Conservation (phyloP, 257 asterid species). For the Plantago elongata region DNA sequence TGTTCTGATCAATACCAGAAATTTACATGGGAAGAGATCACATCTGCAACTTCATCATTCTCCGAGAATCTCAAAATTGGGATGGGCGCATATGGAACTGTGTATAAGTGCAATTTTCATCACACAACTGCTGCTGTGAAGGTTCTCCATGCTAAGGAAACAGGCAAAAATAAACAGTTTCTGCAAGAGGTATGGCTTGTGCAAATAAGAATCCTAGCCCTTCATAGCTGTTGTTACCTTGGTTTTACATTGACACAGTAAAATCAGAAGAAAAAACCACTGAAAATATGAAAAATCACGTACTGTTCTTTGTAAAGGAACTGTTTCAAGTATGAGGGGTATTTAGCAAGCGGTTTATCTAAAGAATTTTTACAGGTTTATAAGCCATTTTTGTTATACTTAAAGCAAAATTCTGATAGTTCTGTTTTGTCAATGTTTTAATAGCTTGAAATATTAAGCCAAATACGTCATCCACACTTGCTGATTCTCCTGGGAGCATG, state of each 20-base stretch:
- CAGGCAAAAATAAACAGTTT: constrained; percentile 57
- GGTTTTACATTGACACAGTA: too few relatives aligned
- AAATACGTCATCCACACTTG: constrained; percentile 77
- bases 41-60: constrained; percentile 62
- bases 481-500: constrained; percentile 89
- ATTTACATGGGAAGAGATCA: constrained; percentile 82
- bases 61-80: constrained; percentile 70
- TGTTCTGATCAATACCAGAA: constrained; percentile 43
- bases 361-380: not conserved
- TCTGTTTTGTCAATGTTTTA: constrained; percentile 21
- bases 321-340: too few relatives aligned
- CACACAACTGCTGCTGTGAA: constrained; percentile 85
- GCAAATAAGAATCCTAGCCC: too few relatives aligned
- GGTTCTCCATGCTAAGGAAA: constrained; percentile 61
- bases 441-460: constrained; percentile 76
- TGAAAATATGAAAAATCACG: too few relatives aligned
- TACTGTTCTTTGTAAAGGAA: too few relatives aligned
- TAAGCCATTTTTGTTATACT: too few relatives aligned
- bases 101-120: constrained; percentile 75
- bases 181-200: constrained; percentile 64
- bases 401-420: not conserved
- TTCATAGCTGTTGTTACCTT: too few relatives aligned
- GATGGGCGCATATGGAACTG: constrained; percentile 82
- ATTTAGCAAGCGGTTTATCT: not conserved
- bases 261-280: too few relatives aligned